Base-by-base conservation (phyloP, 164 flowering plant species). In the Malania oleifera region DNA sequence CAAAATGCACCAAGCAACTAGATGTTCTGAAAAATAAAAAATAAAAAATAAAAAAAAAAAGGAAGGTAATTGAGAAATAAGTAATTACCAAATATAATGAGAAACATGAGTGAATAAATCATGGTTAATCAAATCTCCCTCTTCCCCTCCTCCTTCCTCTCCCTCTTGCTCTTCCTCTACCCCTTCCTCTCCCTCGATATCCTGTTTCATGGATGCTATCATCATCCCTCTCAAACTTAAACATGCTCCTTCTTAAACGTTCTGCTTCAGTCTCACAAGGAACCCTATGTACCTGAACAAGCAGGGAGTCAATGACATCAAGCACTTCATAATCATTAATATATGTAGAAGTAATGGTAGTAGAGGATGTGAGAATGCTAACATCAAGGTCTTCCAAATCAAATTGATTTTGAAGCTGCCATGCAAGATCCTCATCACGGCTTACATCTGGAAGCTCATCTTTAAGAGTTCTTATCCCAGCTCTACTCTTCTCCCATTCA, bases 361-460 rank as follows among this genome's bases (percentile, higher is more conserved):
- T 7, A 45, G 25, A 49, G 49, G 31, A 49, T 19, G 29, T 7
- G 47, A 46, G 23, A 60, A 40, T 17, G 12, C 80, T 66, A 17
- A 86, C 96, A 54, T 77, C 71, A 63, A 35, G 37, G 62, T 93
- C 89, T 75, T 89, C 96, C 75, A 89, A 52, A 74, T 93, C 85
- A 61, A 93, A 78, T 65, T 93, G 90, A 56, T 75, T 73, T 59
- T 93, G 97, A 44, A 90, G 89, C 81, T 84, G 89, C 79, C 93
- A 27, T 50, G 98, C 96, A 62, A 92, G 81, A 56, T 80, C 85
- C 70, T 89, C 98, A 73, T 92, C 98, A 46, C 31, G 70, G 57
- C 73, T 78, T n/a, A 71, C 64, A 65, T 74, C 67, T 41, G 67
- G 67, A 66, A 56, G 35, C 25, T 57, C 62, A 37, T 55, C 63